Base-by-base conservation (phyloP, 23 red algal genomes). In the Gracilaria gracilis region DNA sequence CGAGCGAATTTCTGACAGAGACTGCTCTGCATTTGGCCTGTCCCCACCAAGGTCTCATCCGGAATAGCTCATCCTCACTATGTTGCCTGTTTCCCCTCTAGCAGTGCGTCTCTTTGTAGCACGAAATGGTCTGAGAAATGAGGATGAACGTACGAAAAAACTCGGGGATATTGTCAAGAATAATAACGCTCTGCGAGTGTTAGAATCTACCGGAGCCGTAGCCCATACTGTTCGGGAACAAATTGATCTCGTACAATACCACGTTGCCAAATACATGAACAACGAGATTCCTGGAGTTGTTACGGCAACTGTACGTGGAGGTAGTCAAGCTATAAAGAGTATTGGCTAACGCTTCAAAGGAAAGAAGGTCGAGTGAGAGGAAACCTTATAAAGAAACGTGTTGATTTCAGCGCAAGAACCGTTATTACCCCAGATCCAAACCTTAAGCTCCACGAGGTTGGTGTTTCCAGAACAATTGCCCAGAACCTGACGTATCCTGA, bases 191-290 rank as follows among this genome's bases (percentile, higher is more conserved):
- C 70, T 99, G 50, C 80, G 89, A 80, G 74, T 84, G 57, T 66
- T 98, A 13, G 96, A 98, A 80, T 72, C 70, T 27, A 94, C 72
- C 31, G 96, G 96, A 49, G 89, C 88, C 31, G 93, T 92, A 35
- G 90, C 84, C 59, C 96, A 98, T 75, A 82, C 80, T 21, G 64
- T 98, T 48, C 64, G 77, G 44, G 96, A 98, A 67, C 96, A 98
- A 82, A 54, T 85, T 21, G 84, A 90, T 81, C 92, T 98, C 37
- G 78, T 99, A 28, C 97, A 99, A 64, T 99, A 93, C 62, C 94
- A 99, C 67, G 94, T 99, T 24, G 97, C 94, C 13, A 96, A 94
- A 1, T 96, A 96, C 86, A 95, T 99, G 97, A 99, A 99, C 82
- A 99, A 99, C 61, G 94, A 96, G 51, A 65, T 96, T 38, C 94